Evolutionary conservation across 768 basidiomycete species (phyloP).

Genomic region (Naganishia antarctica): DNA sequence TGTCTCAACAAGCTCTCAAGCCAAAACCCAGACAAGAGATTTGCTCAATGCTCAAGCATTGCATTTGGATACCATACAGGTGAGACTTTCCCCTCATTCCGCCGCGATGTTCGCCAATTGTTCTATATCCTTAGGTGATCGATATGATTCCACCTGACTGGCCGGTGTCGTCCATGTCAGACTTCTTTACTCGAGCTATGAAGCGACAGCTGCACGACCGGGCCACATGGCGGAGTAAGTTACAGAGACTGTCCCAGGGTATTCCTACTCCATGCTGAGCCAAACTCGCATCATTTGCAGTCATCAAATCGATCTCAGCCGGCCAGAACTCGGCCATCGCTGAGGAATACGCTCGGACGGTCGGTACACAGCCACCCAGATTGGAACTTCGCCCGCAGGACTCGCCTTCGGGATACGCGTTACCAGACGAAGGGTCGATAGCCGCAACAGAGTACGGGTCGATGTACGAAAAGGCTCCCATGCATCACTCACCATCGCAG

Average conservation of each 20-base stretch:
- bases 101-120: neutral
- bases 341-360: constrained; percentile 36
- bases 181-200: constrained; percentile 74
- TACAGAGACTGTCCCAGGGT: no score
- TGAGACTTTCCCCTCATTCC: constrained; percentile 43
- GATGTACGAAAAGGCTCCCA: constrained; percentile 30
- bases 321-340: constrained; percentile 71
- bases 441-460: constrained; percentile 41
- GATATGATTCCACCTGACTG: constrained; percentile 65
- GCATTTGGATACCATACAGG: constrained; percentile 71
- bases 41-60: constrained; percentile 74
- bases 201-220: constrained; percentile 66
- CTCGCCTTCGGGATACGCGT: constrained; percentile 1
- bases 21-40: constrained; percentile 59
- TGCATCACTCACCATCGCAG: neutral
- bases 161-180: constrained; percentile 66
- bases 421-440: constrained; percentile 47
- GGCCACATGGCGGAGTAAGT: constrained; percentile 37
- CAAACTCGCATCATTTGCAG: constrained; percentile 47
- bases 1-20: constrained; percentile 36
- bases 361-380: constrained; percentile 34
- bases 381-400: constrained; percentile 22
- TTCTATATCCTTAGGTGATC: constrained; percentile 56
- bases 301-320: constrained; percentile 70
- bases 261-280: neutral